Evolutionary conservation across 2,329 filamentous ascomycete species (phyloP), one percentile per base, ranked within the genome.

Genomic region (Pseudogymnoascus sp.): DNA sequence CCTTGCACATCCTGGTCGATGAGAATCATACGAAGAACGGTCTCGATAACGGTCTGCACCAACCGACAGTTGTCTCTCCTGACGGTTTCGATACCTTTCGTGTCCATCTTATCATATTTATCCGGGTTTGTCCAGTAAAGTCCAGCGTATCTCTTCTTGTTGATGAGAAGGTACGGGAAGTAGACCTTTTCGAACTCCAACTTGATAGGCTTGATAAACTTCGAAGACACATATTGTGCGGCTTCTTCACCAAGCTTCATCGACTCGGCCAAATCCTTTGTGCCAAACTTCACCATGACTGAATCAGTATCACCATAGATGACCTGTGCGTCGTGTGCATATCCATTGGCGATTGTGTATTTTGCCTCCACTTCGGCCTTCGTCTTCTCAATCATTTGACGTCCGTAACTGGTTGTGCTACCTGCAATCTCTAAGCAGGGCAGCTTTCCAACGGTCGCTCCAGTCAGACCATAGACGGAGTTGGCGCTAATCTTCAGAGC

Each of bases 91-190:
- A 99, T 97, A 81, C 94, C 94, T 74, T 99, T 99, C 63, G 91
- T 97, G 75, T 99, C 94, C 95, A 99, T 99, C 80, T 97, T 99
- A 82, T 99, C 95, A 74, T 89, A 94, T 75, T 96, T 97, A 41
- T 93, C 84, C 0, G 93, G 85, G 67, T 89, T 94, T 4, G 94
- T 99, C 92, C 92, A 99, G 77, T 91, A 97, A 33, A 99, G 77
- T n/a, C 94, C 94, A 7, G 94, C 94, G 70, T 99, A 99, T 65
- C 94, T 89, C 80, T 99, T 99, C 81, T 99, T 99, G 85, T 99
- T 99, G 85, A 99, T 99, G 59, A 99, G 82, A 35, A 99, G 81
- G 72, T 99, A 99, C 0, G 94, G 94, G 73, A 89, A 99, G 76
- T 99, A 99, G 1, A 99, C 93, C 76, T 99, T 99, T 74, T 99